Evolutionary conservation across 2,329 filamentous ascomycete species (phyloP), one percentile per base, ranked within the genome.

Genomic region (Ceratocystis cubensis): DNA sequence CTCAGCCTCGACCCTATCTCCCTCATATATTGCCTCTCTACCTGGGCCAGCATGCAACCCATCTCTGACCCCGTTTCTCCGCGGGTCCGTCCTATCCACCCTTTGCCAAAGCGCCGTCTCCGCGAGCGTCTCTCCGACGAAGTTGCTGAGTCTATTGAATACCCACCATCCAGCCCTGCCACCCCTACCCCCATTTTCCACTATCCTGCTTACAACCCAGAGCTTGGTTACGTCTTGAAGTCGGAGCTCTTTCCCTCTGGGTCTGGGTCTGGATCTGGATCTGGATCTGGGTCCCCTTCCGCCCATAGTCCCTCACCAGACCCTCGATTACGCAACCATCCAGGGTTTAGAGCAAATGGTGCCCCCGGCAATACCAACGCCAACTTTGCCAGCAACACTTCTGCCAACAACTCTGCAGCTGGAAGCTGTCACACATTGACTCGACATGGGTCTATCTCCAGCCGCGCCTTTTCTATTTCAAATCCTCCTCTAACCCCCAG

Each of bases 81-180:
- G 44, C 61, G 64, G 65, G 61, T 91, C 74, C 87, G 94, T 76
- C 88, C 93, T 69, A 99, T 99, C 74, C 88, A 91, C 73, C 94
- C 94, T 66, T 79, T 99, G 69, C 94, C 94, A 56, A 94, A 89
- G 77, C 88, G 91, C 72, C 88, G 89, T 70, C 82, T 99, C 65
- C 89, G 92, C 72, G 91, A 94, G 74, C 86, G 90, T 66, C 81
- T 99, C 64, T 92, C 93, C 41, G 87, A 89, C 68, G 90, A 96
- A 75, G 86, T 89, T 71, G 91, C 89, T 66, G 87, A 88, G 65
- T 84, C 87, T 37, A 94, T 96, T 71, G 82, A 87, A 71, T 96
- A 91, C 72, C 92, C 93, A 7, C 85, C 89, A 3, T 83, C 86
- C 15, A 88, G 86, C n/a, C 82, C 86, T 46, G 82, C 85, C 28